Evolutionary conservation across 2,329 filamentous ascomycete genomes (phyloP).

Genomic region (Cercospora citrullina): DNA sequence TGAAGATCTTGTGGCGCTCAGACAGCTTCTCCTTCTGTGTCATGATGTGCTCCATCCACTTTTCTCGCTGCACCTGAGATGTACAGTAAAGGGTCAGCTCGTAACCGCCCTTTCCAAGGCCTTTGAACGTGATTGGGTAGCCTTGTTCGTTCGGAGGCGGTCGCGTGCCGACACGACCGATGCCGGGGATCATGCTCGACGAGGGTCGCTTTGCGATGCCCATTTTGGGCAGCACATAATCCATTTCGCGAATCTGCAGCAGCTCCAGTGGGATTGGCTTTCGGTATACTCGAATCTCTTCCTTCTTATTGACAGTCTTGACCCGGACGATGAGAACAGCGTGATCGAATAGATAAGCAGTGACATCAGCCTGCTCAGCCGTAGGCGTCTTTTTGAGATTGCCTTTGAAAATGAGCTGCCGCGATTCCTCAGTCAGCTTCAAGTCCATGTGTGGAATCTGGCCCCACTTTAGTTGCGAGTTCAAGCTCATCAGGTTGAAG

Average conservation of each 20-base stretch:
- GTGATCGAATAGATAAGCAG: slow-evolving; percentile 94
- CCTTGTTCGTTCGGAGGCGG: slow-evolving; percentile 65
- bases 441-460: slow-evolving; percentile 89
- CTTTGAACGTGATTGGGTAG: slow-evolving; percentile 93
- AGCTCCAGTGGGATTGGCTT: slow-evolving; percentile 94
- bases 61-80: slow-evolving; percentile 82
- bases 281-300: slow-evolving; percentile 93
- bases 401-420: slow-evolving; percentile 92
- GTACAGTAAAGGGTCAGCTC: slow-evolving; percentile 86
- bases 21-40: slow-evolving; percentile 83
- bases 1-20: slow-evolving; percentile 70
- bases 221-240: slow-evolving; percentile 81
- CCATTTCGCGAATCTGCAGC: slow-evolving; percentile 93
- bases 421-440: slow-evolving; percentile 88
- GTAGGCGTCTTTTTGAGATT: slow-evolving; percentile 89
- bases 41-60: slow-evolving; percentile 96
- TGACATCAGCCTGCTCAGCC: slow-evolving; percentile 79
- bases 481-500: slow-evolving; percentile 89
- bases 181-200: slow-evolving; percentile 72
- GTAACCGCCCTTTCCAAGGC: slow-evolving; percentile 93
- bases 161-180: slow-evolving; percentile 52
- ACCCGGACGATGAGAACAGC: slow-evolving; percentile 87
- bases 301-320: slow-evolving; percentile 87
- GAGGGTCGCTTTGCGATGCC: slow-evolving; percentile 84
- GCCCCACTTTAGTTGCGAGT: slow-evolving; percentile 87